Evolutionary conservation across 2,329 filamentous ascomycete species (phyloP), one percentile per base, ranked within the genome.

Genomic region (Fusarium subglutinans): DNA sequence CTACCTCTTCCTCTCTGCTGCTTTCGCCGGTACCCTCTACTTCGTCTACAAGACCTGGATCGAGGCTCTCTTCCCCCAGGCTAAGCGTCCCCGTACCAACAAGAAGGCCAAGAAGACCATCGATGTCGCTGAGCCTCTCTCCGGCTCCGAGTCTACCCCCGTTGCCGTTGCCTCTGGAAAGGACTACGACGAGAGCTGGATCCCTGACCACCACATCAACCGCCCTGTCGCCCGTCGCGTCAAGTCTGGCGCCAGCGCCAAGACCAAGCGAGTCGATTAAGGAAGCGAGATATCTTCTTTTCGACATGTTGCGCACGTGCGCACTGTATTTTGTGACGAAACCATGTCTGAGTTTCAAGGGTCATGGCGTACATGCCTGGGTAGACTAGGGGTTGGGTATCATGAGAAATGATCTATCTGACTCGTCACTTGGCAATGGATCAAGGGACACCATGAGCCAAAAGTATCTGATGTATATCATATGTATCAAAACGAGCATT

Each of bases 21-120:
- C 88, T 73, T 97, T 97, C 82, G 90, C 85, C 75, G 95, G 93
- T 72, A 94, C 92, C 61, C 90, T 93, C 82, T 98, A 96, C 90
- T 98, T 98, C 84, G 94, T 98, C 86, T 99, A 99, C 90, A 96
- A 93, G 87, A 97, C 96, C 80, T 98, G 96, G 95, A 93, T 99
- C 84, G 94, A 95, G 79, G 92, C 95, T 20, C 93, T 99, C 81
- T 98, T 98, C 88, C 96, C 96, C 55, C 94, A 98, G 88, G 91
- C 92, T 76, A 93, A 94, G 87, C 90, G 91, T 86, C 86, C 89
- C 66, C 88, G 87, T 79, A 85, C 88, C 37, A 84, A 88, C 75
- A 89, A 87, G 80, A 90, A 91, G 81, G 83, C 83, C 77, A 94
- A 93, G 88, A 93, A 93, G 85, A 86, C 87, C 70, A 87, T 89